Evolutionary conservation across 345 rosid genomes (phyloP).

Genomic region (Trapa incisa): DNA sequence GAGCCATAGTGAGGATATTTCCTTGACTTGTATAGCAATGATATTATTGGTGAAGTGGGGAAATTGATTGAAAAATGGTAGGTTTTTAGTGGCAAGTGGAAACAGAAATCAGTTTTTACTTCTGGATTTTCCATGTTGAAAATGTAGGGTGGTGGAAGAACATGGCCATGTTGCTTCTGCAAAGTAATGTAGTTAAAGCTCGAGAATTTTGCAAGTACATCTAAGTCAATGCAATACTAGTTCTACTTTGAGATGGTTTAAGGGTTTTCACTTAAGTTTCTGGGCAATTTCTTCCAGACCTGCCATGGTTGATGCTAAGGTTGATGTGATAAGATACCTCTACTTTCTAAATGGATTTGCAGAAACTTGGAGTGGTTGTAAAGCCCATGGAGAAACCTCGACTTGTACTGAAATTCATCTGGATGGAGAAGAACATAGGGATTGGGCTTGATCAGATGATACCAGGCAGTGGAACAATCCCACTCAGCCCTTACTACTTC

Average conservation of each 20-base stretch:
- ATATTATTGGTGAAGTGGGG: too few species aligned
- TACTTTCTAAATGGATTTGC: constrained; percentile 5
- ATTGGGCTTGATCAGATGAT: constrained; percentile 51
- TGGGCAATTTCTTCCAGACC: not conserved
- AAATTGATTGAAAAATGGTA: too few species aligned
- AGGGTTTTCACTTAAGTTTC: not conserved
- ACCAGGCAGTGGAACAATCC: constrained; percentile 25
- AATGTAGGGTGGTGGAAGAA: not conserved
- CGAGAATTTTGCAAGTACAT: not conserved
- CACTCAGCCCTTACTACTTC: constrained; percentile 71
- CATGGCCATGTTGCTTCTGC: not conserved
- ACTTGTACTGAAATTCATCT: constrained; percentile 67
- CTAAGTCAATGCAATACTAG: not conserved
- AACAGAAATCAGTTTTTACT: not conserved
- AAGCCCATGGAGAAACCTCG: constrained; percentile 66
- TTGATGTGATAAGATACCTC: not conserved
- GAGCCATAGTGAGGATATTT: not conserved
- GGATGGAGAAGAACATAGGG: constrained; percentile 84
- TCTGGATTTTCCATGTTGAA: not conserved
- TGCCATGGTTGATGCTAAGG: not conserved
- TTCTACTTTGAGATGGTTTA: not conserved
- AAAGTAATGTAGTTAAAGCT: not conserved
- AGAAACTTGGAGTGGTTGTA: constrained; percentile 69
- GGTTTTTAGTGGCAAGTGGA: too few species aligned
- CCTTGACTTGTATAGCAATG: not conserved